Evolutionary conservation across 768 basidiomycete species (phyloP).

Genomic region (Serpula lacrymans): DNA sequence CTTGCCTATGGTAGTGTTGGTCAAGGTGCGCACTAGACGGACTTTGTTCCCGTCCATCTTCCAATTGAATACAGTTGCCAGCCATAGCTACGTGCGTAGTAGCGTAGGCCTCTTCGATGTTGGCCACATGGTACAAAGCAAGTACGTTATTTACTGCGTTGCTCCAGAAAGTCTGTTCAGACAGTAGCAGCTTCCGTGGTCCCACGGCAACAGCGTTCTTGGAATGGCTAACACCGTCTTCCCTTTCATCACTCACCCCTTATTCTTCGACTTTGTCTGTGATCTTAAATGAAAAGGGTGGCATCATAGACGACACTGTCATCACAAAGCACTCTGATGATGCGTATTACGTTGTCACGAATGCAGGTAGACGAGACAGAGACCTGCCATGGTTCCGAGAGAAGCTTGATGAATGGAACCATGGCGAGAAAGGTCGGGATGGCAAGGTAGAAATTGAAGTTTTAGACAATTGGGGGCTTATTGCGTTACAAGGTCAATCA

Average conservation of each 20-base stretch:
- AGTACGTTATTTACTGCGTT: constrained; percentile 41
- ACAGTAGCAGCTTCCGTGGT: constrained; percentile 67
- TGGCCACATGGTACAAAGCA: constrained; percentile 96
- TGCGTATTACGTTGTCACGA: constrained; percentile 94
- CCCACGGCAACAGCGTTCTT: constrained; percentile 76
- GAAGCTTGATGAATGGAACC: constrained; percentile 78
- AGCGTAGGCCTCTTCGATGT: constrained; percentile 92
- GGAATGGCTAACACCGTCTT: constrained; percentile 87
- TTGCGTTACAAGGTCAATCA: constrained; percentile 86
- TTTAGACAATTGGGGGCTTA: constrained; percentile 79
- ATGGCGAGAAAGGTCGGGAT: constrained; percentile 39
- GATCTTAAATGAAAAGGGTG: constrained; percentile 82
- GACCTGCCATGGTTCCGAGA: constrained; percentile 76
- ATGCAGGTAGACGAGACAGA: constrained; percentile 80
- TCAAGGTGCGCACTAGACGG: constrained; percentile 50
- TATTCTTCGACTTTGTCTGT: constrained; percentile 86
- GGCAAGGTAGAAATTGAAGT: constrained; percentile 78
- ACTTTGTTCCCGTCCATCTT: constrained; percentile 8
- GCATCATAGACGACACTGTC: constrained; percentile 95
- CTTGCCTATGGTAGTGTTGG: constrained; percentile 79
- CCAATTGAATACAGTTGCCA: constrained; percentile 56
- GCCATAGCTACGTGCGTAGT: constrained; percentile 84
- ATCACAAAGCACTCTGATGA: constrained; percentile 79
- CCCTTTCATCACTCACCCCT: constrained; percentile 59
- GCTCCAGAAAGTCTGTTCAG: background rate